These are phyloP conservation scores for Aureobasidium pullulans DNA, from an alignment of 2,329 filamentous ascomycete genomes.

Conservation along the genomic window DNA sequence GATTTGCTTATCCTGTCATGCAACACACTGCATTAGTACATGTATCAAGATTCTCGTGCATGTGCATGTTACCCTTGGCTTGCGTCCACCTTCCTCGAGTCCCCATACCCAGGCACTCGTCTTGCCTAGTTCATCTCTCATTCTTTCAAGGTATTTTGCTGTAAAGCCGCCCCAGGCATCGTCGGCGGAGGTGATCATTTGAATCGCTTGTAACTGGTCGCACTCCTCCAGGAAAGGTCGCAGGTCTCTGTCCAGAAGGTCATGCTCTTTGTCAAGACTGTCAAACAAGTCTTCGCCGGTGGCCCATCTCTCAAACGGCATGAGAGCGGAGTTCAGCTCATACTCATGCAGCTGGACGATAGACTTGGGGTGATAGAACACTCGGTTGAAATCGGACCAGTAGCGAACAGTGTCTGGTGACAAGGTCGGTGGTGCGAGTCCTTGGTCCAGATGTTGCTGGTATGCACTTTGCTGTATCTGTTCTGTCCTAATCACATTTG, in stretches of 20 bases:
- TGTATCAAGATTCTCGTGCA: slow-evolving; percentile 9
- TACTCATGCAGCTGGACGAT: slow-evolving; percentile 83
- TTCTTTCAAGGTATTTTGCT: slow-evolving; percentile 47
- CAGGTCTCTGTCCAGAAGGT: slow-evolving; percentile 84
- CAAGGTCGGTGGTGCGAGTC: slow-evolving; percentile 55
- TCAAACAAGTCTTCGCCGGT: slow-evolving; percentile 65
- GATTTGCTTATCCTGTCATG: slow-evolving; percentile 50
- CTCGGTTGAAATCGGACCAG: slow-evolving; percentile 91
- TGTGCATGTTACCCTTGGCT: slow-evolving; percentile 16
- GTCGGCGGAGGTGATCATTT: slow-evolving; percentile 50
- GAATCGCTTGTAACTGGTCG: slow-evolving; percentile 83
- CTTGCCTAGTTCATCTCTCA: slow-evolving; percentile 89
- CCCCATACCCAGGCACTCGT: slow-evolving; percentile 82
- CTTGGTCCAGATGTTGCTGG: slow-evolving; percentile 70
- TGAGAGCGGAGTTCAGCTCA: slow-evolving; percentile 69
- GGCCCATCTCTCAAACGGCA: slow-evolving; percentile 73
- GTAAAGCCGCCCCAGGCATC: slow-evolving; percentile 45
- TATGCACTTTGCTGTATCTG: slow-evolving; percentile 66
- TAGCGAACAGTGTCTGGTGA: slow-evolving; percentile 71
- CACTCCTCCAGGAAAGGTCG: slow-evolving; percentile 86
- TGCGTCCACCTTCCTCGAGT: slow-evolving; percentile 51
- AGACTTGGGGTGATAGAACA: slow-evolving; percentile 87
- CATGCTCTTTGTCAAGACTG: slow-evolving; percentile 56
- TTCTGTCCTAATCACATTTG: slow-evolving; percentile 60
- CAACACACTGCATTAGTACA: slow-evolving; percentile 9